Conservation (phyloP, 805 yeast genomes). For the Tetrapisispora fleetii region DNA sequence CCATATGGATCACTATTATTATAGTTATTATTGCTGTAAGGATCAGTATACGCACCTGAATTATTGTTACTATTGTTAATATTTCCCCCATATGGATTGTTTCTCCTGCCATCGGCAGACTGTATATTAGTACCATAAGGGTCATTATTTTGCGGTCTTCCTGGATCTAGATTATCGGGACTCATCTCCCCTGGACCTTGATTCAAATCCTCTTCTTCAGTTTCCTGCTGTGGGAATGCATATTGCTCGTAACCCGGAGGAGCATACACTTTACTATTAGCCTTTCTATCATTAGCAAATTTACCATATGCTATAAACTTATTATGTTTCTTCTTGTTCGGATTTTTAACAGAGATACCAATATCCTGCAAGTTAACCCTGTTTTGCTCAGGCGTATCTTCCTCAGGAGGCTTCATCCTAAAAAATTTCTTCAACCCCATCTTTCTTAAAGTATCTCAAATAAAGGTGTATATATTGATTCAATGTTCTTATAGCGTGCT, state of each 20-base stretch:
- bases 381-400: slow-evolving; percentile 34
- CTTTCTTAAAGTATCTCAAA: not conserved
- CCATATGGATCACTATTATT: slow-evolving; percentile 2
- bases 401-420: slow-evolving; percentile 38
- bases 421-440: slow-evolving; percentile 45
- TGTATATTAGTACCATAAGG: not conserved
- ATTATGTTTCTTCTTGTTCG: slow-evolving; percentile 22
- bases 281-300: slow-evolving; percentile 33
- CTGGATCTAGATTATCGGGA: not conserved
- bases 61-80: not conserved
- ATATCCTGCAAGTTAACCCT: slow-evolving; percentile 34
- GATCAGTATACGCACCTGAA: not conserved
- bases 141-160: not conserved
- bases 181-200: not conserved
- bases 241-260: slow-evolving; percentile 31
- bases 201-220: slow-evolving; percentile 9
- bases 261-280: slow-evolving; percentile 26
- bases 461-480: no score
- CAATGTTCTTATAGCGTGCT: no score
- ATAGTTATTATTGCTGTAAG: not conserved
- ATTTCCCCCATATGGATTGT: not conserved
- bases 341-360: slow-evolving; percentile 34
- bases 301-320: slow-evolving; percentile 39
- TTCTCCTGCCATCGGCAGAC: not conserved
- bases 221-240: slow-evolving; percentile 11